Evolutionary conservation across 2,329 filamentous ascomycete genomes (phyloP).

Genomic region (Alternaria sp.): DNA sequence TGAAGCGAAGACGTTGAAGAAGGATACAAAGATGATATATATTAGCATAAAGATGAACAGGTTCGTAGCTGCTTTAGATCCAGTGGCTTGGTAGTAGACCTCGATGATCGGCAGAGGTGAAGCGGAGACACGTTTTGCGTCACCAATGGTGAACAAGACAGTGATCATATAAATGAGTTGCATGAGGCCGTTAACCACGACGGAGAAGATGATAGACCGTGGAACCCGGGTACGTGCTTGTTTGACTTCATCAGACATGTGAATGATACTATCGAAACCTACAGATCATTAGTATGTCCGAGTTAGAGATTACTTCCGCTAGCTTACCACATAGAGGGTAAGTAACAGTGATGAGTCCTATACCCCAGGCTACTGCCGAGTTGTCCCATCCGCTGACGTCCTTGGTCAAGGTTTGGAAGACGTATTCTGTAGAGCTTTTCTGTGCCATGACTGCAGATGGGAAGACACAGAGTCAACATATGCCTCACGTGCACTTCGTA

Average conservation of each 20-base stretch:
- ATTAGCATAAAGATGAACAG: slow-evolving; percentile 47
- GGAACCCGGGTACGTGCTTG: slow-evolving; percentile 32
- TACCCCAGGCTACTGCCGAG: slow-evolving; percentile 53
- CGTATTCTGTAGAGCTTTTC: slow-evolving; percentile 49
- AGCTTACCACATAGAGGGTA: slow-evolving; percentile 15
- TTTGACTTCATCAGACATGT: slow-evolving; percentile 46
- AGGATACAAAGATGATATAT: slow-evolving; percentile 45
- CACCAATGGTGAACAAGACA: slow-evolving; percentile 56
- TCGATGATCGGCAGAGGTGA: slow-evolving; percentile 56
- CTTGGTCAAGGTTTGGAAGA: slow-evolving; percentile 57
- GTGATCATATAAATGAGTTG: slow-evolving; percentile 54
- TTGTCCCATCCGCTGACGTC: slow-evolving; percentile 52
- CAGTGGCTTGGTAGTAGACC: slow-evolving; percentile 52
- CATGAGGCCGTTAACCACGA: slow-evolving; percentile 54
- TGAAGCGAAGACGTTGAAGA: slow-evolving; percentile 56
- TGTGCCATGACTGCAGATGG: slow-evolving; percentile 46
- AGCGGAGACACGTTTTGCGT: slow-evolving; percentile 49
- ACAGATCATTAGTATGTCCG: not conserved
- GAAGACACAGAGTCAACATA: not conserved
- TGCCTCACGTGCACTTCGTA: not conserved
- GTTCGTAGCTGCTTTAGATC: slow-evolving; percentile 49
- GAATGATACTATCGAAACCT: slow-evolving; percentile 59
- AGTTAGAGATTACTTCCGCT: not conserved
- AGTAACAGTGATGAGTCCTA: slow-evolving; percentile 48
- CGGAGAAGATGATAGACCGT: slow-evolving; percentile 54